Conservation (phyloP, 352 stramenopile species). For the Thraustochytrium sp. region DNA sequence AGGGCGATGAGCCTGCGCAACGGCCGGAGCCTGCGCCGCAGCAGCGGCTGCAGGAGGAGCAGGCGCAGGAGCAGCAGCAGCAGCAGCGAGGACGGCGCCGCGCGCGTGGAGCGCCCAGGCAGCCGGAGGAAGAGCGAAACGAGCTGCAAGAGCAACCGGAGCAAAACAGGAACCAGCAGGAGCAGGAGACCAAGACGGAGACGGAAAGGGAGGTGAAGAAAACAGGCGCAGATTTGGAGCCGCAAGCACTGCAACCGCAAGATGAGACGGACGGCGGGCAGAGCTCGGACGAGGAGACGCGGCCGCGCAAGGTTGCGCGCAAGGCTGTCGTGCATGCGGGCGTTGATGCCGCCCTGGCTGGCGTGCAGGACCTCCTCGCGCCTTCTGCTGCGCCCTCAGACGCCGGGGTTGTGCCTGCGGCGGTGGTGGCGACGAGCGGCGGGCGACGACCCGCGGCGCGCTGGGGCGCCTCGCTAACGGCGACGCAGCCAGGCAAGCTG, state of each 20-base stretch:
- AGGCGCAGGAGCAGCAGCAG: not conserved
- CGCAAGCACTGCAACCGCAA: not conserved
- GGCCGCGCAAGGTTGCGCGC: not conserved
- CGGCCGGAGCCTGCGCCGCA: not conserved
- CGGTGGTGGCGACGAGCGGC: not conserved
- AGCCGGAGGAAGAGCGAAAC: too few relatives aligned
- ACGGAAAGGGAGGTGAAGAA: too few relatives aligned
- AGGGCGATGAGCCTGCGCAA: not conserved
- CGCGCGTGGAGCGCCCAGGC: too few relatives aligned
- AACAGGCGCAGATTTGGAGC: too few relatives aligned
- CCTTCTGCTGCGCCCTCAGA: not conserved
- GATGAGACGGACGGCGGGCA: not conserved
- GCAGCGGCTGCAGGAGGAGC: not conserved
- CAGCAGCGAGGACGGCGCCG: too few relatives aligned
- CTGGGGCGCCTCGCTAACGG: conserved; percentile 17
- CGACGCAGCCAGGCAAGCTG: not conserved
- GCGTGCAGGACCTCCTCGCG: not conserved
- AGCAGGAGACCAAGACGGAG: too few relatives aligned
- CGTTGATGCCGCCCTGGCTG: not conserved
- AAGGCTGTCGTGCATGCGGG: too few relatives aligned
- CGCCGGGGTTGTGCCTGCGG: not conserved
- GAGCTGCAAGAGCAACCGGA: too few relatives aligned
- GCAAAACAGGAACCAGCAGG: too few relatives aligned
- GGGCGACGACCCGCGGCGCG: not conserved
- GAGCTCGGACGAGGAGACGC: not conserved